Conservation (phyloP, 768 basidiomycete genomes). For the Naganishia kalamii region DNA sequence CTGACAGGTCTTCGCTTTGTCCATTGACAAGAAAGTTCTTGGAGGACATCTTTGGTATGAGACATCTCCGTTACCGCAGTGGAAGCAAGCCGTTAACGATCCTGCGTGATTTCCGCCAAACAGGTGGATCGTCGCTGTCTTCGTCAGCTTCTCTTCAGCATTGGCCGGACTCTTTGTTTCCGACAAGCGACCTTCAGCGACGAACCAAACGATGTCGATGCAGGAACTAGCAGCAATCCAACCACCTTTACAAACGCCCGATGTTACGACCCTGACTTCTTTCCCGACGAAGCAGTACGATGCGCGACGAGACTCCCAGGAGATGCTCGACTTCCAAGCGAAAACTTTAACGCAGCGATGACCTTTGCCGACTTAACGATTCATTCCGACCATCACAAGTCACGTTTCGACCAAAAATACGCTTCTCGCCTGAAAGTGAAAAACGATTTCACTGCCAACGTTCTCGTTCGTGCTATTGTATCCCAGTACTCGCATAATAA, state of each 20-base stretch:
- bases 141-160: slow-evolving; percentile 39
- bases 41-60: slow-evolving; percentile 40
- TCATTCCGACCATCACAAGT: too few relatives aligned
- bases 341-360: background rate
- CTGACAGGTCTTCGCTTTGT: slow-evolving; percentile 38
- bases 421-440: too few relatives aligned
- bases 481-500: too few relatives aligned
- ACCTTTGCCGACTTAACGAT: background rate
- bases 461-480: too few relatives aligned
- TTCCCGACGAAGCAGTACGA: background rate
- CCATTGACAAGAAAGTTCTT: slow-evolving; percentile 39
- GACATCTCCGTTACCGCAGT: background rate
- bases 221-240: slow-evolving; percentile 3
- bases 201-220: slow-evolving; percentile 9
- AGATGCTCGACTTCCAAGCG: background rate
- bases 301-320: background rate
- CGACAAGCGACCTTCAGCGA: slow-evolving; percentile 6
- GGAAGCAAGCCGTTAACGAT: too few relatives aligned
- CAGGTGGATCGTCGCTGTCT: slow-evolving; percentile 44
- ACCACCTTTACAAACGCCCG: background rate
- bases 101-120: too few relatives aligned
- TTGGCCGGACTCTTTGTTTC: slow-evolving; percentile 34
- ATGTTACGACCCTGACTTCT: background rate
- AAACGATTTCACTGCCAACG: too few relatives aligned
- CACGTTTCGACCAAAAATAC: too few relatives aligned